Conservation (phyloP, 441 rosid genomes). For the Lepidium campestre region DNA sequence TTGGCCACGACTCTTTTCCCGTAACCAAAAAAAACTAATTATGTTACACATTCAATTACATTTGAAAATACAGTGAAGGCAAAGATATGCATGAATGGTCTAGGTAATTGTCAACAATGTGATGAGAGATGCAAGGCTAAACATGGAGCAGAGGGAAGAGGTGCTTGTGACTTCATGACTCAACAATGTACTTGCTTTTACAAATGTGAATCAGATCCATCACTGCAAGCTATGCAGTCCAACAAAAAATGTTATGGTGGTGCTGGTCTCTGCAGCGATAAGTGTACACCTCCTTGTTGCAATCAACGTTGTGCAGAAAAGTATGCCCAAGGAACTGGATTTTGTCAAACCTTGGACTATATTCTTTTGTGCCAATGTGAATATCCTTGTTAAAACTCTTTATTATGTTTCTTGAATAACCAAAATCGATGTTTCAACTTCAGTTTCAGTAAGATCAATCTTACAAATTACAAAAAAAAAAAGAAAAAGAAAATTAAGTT, state of each 20-base stretch:
- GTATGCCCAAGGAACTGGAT: constrained; percentile 5
- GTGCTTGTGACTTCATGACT: neutral
- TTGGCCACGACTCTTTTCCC: too few species aligned
- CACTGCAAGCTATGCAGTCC: neutral
- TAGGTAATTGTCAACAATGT: constrained; percentile 1
- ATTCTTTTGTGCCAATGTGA: constrained; percentile 7
- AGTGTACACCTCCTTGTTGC: constrained; percentile 5
- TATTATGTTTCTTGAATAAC: neutral
- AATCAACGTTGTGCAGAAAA: constrained; percentile 14
- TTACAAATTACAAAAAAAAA: too few species aligned
- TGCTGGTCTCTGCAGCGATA: neutral
- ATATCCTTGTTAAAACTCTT: constrained; percentile 4
- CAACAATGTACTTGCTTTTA: constrained; percentile 7
- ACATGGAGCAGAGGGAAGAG: neutral
- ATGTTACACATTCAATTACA: neutral
- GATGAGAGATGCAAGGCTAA: constrained; percentile 13
- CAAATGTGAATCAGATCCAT: neutral
- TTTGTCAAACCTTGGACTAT: neutral
- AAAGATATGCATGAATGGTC: neutral
- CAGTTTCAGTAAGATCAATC: too few species aligned
- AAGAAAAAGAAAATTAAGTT: too few species aligned
- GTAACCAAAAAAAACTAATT: neutral
- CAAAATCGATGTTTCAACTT: too few species aligned
- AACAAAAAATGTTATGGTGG: constrained; percentile 5
- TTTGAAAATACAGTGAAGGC: neutral